A percentile compares a stretch with the other conserved stretches of the same genome.
Evolutionary conservation across 1,139 yeast genomes (phyloP).

Genomic region (Scheffersomyces segobiensis): DNA sequence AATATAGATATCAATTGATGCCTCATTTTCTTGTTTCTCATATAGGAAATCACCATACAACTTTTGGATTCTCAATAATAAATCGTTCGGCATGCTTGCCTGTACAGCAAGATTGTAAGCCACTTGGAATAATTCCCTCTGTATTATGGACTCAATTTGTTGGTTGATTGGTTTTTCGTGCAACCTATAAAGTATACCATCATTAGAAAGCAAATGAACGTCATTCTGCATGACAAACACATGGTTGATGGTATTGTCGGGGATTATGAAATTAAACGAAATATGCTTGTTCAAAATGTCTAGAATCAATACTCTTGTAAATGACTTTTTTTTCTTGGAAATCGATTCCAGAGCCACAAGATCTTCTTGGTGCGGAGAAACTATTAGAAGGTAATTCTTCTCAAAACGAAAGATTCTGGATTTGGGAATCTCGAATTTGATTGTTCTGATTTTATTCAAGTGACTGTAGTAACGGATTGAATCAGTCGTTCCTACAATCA

Average conservation of each 20-base stretch:
- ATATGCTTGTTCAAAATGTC: constrained; percentile 72
- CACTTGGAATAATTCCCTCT: constrained; percentile 68
- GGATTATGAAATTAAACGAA: constrained; percentile 67
- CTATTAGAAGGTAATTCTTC: constrained; percentile 52
- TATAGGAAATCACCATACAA: constrained; percentile 74
- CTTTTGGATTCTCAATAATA: constrained; percentile 56
- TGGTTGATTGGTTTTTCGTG: constrained; percentile 66
- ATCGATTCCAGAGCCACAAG: constrained; percentile 4
- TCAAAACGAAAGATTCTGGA: constrained; percentile 46
- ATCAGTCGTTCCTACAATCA: constrained; percentile 57
- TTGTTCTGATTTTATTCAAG: constrained; percentile 54
- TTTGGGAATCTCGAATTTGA: constrained; percentile 63
- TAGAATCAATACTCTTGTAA: constrained; percentile 59
- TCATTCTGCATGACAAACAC: constrained; percentile 57
- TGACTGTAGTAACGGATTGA: constrained; percentile 56
- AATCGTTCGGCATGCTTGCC: constrained; percentile 34
- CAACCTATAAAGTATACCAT: constrained; percentile 71
- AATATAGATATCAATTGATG: constrained; percentile 70
- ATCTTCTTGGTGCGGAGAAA: constrained; percentile 46
- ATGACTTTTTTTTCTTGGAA: constrained; percentile 10
- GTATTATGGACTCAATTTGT: constrained; percentile 69
- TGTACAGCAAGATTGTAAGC: constrained; percentile 72
- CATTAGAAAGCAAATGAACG: constrained; percentile 64
- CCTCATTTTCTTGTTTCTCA: constrained; percentile 61
- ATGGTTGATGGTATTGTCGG: constrained; percentile 57